These are phyloP conservation scores for Pleodorina starrii DNA, from an alignment of 139 green algal genomes.

Conservation along the genomic window DNA sequence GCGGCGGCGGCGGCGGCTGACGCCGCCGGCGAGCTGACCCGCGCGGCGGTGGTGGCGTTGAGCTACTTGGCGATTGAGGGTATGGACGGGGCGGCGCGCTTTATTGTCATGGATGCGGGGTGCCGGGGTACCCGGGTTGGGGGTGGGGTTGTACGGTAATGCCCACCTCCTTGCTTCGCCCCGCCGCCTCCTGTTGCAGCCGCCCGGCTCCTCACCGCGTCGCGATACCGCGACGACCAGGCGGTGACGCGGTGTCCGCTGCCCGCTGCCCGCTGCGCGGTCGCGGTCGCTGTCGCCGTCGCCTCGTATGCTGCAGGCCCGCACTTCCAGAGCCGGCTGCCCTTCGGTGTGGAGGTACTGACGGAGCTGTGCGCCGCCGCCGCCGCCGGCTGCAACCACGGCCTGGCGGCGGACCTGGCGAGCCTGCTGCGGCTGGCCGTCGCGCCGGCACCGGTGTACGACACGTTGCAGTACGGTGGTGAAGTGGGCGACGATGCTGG, in stretches of 20 bases:
- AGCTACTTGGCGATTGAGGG: slow-evolving; percentile 6
- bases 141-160: too few relatives aligned
- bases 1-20: background rate
- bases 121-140: too few relatives aligned
- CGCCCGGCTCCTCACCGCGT: too few relatives aligned
- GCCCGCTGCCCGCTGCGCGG: too few relatives aligned
- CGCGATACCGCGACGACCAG: too few relatives aligned
- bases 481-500: background rate
- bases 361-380: background rate
- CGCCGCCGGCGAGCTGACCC: background rate
- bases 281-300: too few relatives aligned
- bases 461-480: background rate
- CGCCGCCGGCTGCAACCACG: slow-evolving; percentile 12
- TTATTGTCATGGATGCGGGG: too few relatives aligned
- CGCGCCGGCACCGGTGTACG: background rate
- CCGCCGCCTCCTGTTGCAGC: too few relatives aligned
- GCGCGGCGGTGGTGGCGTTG: slow-evolving; percentile 23
- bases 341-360: slow-evolving; percentile 29
- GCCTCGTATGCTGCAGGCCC: too few relatives aligned
- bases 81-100: too few relatives aligned
- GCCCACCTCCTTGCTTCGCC: too few relatives aligned
- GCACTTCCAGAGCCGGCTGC: background rate
- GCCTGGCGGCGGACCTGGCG: slow-evolving; percentile 10
- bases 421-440: slow-evolving; percentile 12
- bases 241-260: too few relatives aligned